Evolutionary conservation across 139 green algal species (phyloP), one percentile per base, ranked within the genome.

Genomic region (Chlorella sp.): DNA sequence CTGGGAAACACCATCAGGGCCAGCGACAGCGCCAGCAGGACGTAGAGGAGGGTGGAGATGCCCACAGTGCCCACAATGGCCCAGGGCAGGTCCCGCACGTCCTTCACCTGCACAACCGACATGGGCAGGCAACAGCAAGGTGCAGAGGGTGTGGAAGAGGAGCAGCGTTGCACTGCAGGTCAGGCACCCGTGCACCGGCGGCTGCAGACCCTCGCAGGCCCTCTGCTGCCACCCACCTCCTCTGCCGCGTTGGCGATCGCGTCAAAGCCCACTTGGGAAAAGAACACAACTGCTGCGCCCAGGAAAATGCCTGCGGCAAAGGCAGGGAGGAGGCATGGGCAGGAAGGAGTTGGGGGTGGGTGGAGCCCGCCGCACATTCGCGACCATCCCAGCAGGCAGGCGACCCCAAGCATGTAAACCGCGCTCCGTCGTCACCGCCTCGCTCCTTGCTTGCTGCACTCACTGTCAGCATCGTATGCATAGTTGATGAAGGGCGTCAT

Each of bases 221-320:
- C 28, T 7, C 15, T 20, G 16, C 63, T 38, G 63, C 28, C 4
- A 20, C 80, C 5, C 81, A 81, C 86, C 51, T 90, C 87, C 64
- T 90, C 87, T 68, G 81, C 75, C 21, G 87, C 87, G 82, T 83
- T 90, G 68, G 44, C 81, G 2, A 90, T 62, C 3, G 83, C 74
- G 25, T 90, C 87, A 55, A 86, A 88, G 18, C 81, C 87, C 23
- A 67, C 41, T 23, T 72, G 64, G 18, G 85, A 21, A 32, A 84
- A 86, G 28, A 88, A 78, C 16, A 88, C 16, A 7, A 47, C 67
- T 63, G 36, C 79, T 0, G 68, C 51, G 11, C 51, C 78, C 28
- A 36, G 15, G 25, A 83, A 83, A 16, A 83, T 73, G 78, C 65
- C 65, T 17, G 36, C n/a, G 21, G 4, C 64, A 71, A 15, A 60